phyloP scores from a whole-genome alignment of 2,329 filamentous ascomycete genomes.

The Teratosphaeria gauchensis region DNA sequence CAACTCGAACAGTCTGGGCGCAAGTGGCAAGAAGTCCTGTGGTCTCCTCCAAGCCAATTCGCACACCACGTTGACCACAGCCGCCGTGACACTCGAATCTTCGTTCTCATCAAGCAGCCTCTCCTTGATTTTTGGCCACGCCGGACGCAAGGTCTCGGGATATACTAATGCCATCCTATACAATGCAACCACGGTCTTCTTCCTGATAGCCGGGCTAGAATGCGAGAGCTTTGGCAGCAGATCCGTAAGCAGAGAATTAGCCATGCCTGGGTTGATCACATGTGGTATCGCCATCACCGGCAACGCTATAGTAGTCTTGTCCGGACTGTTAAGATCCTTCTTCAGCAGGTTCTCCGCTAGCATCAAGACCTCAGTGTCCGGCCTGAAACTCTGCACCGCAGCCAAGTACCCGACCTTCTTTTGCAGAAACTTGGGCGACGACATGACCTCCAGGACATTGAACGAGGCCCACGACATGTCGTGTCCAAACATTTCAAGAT shows the following conservation, averaged over 20 bases:
- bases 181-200: conserved; percentile 91
- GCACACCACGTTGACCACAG: conserved; percentile 93
- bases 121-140: conserved; percentile 97
- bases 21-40: conserved; percentile 84
- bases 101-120: conserved; percentile 81
- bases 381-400: conserved; percentile 88
- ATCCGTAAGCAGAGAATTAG: conserved; percentile 79
- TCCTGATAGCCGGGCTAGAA: conserved; percentile 74
- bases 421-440: conserved; percentile 84
- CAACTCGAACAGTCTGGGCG: conserved; percentile 83
- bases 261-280: conserved; percentile 84
- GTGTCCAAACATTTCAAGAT: conserved; percentile 97
- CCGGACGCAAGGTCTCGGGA: conserved; percentile 80
- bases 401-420: conserved; percentile 93
- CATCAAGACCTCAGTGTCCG: conserved; percentile 96
- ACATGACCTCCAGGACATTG: conserved; percentile 98
- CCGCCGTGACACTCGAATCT: conserved; percentile 85
- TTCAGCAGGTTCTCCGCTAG: conserved; percentile 92
- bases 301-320: conserved; percentile 68
- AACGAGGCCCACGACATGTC: conserved; percentile 99
- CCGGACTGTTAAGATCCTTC: conserved; percentile 73
- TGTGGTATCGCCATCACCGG: conserved; percentile 88
- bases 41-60: conserved; percentile 91
- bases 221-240: conserved; percentile 78
- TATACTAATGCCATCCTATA: conserved; percentile 94